Base-by-base conservation (phyloP, 176 grass and related monocot species). In the Ensete glaucum region DNA sequence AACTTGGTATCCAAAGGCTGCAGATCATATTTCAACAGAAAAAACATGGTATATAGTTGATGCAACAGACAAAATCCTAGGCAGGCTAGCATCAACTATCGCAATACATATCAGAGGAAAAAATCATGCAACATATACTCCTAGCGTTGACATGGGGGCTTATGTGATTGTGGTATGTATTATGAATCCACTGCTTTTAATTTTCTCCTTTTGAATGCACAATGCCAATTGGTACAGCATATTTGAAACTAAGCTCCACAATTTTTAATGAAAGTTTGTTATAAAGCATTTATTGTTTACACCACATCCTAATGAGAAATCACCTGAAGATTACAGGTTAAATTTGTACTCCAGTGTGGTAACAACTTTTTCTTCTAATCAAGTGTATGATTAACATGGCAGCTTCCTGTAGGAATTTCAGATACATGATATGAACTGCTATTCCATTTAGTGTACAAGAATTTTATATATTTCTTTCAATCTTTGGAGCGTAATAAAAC, bases 31-130 rank as follows among this genome's bases (percentile, higher is more conserved):
- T 82, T 89, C 78, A 75, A 87, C 90, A 0, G 95, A 91, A 55
- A 99, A 99, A 79, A 94, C 77, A 15, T 99, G 95, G 95, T 99
- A 99, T 77, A 92, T 99, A 63, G 95, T 99, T 72, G 95, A 99
- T 77, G 95, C 95, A 72, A 50, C 79, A 0, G 95, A 99, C 78
- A 89, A 87, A 86, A 99, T 99, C 77, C 86, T 99, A 68, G 95
- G 95, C 80, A 86, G 90, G 75, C 53, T 99, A 21, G 88, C 95
- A 69, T 99, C 90, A 49, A 93, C 95, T 54, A 94, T 99, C 69
- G 95, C 95, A 52, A 92, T 94, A 78, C 88, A 99, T 55, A 99
- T 99, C 53, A 94, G 95, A 84, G 95, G 95, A 71, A 99, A 99
- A 77, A 99, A 94, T 84, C 86, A 88, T 74, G 84, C 88, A 65